These are phyloP conservation scores for Trametopsis cervina DNA, from an alignment of 768 basidiomycete genomes.

Conservation along the genomic window DNA sequence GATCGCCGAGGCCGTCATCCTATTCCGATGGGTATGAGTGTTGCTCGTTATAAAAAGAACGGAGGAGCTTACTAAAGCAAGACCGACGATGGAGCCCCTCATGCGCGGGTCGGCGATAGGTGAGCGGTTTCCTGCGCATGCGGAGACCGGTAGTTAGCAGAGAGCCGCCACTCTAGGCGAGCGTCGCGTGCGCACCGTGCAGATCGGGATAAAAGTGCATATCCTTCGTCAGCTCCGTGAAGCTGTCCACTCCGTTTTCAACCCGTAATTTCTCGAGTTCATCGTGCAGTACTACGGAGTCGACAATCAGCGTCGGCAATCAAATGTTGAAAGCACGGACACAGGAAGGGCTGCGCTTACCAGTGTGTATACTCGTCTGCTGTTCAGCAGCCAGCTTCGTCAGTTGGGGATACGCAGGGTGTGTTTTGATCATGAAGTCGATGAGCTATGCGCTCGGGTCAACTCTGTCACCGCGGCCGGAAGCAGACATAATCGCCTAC, in stretches of 20 bases:
- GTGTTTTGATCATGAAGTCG: constrained; percentile 90
- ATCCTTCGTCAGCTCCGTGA: constrained; percentile 85
- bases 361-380: constrained; percentile 49
- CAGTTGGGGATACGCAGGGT: constrained; percentile 75
- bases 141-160: not conserved
- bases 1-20: constrained; percentile 70
- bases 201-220: constrained; percentile 95
- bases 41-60: too few species aligned
- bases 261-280: constrained; percentile 58
- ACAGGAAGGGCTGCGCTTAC: constrained; percentile 30
- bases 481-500: constrained; percentile 27
- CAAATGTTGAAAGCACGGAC: too few species aligned
- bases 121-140: constrained; percentile 76
- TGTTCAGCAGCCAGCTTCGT: constrained; percentile 54
- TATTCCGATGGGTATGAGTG: too few species aligned
- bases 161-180: not conserved
- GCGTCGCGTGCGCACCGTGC: constrained; percentile 50
- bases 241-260: constrained; percentile 47
- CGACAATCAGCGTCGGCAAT: not conserved
- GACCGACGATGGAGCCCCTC: constrained; percentile 86
- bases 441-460: constrained; percentile 55
- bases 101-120: constrained; percentile 94
- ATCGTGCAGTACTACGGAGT: constrained; percentile 59
- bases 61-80: constrained; percentile 53
- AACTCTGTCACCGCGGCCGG: not conserved